Base-by-base conservation (phyloP, 192 early-diverging fungal genomes). In the Diversispora epigaea region DNA sequence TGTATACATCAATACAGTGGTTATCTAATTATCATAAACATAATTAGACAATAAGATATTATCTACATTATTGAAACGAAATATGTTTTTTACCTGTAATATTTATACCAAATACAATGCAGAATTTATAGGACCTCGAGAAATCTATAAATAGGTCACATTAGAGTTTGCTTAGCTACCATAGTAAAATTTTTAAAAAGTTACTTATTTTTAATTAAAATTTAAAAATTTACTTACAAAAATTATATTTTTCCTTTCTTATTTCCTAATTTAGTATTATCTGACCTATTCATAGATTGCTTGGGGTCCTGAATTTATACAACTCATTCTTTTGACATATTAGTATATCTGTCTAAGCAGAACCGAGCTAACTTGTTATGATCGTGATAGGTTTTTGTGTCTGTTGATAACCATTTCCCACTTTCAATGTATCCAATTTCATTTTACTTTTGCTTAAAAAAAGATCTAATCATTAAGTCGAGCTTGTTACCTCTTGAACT, bases 41-140 rank as follows among this genome's bases (percentile, higher is more conserved):
- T 17, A 17, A 64, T 64, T 64, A 64, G 1, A 64, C 22, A 41
- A 41, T 41, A 44, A 40, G 4, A 19, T n/a, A n/a, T n/a, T n/a
- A n/a, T n/a, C n/a, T n/a, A n/a, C n/a, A 32, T 21, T 61, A 32
- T 32, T 61, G 4, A 61, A 7, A 61, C 22, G 6, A 3, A 8
- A 3, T 49, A 52, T 52, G 8, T 61, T 67, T 8, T 41, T 71
- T 56, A 71, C 55, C 69, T 58, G 69, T 44, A 56, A 71, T 57
- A 71, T 71, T 71, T 3, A 71, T 44, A 44, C 69, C 69, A 57
- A 71, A 71, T 25, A 12, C 40, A 19, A 71, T 71, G 19, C 41
- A 71, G 11, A n/a, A n/a, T n/a, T n/a, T n/a, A n/a, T n/a, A n/a
- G n/a, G n/a, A n/a, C n/a, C n/a, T n/a, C n/a, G n/a, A n/a, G n/a